Percentiles rank a stretch among this genome's conserved stretches.
Conservation (phyloP, 2,329 filamentous ascomycete species). For the Cladophialophora exuberans region DNA sequence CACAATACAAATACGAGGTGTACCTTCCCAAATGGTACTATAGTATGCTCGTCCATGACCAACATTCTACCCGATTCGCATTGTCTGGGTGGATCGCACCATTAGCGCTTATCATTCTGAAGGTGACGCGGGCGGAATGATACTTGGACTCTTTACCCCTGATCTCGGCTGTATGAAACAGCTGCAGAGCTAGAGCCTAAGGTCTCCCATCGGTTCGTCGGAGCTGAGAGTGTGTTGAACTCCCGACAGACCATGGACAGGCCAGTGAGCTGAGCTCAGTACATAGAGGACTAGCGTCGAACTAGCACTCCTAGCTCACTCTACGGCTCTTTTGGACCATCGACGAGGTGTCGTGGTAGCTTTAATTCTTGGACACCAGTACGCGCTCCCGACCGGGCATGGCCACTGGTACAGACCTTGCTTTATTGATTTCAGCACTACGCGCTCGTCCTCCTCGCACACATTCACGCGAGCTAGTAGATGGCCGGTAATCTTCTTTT, state of each 20-base stretch:
- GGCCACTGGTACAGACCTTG: neutral
- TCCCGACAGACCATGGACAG: neutral
- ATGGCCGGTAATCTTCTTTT: neutral
- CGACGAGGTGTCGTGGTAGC: neutral
- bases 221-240: neutral
- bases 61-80: neutral
- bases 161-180: neutral
- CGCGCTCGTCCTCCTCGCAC: neutral
- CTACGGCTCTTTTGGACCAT: neutral
- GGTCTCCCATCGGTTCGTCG: no score
- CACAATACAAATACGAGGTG: no score
- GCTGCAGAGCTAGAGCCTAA: no score
- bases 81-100: neutral
- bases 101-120: neutral
- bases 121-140: neutral
- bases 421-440: no score
- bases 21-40: no score
- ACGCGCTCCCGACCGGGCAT: neutral
- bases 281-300: neutral
- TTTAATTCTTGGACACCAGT: neutral
- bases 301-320: neutral
- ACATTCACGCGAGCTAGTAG: neutral
- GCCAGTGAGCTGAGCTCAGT: neutral
- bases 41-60: neutral
- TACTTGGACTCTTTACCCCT: neutral